Conservation (phyloP, 768 basidiomycete genomes). For the Serendipita indica region DNA sequence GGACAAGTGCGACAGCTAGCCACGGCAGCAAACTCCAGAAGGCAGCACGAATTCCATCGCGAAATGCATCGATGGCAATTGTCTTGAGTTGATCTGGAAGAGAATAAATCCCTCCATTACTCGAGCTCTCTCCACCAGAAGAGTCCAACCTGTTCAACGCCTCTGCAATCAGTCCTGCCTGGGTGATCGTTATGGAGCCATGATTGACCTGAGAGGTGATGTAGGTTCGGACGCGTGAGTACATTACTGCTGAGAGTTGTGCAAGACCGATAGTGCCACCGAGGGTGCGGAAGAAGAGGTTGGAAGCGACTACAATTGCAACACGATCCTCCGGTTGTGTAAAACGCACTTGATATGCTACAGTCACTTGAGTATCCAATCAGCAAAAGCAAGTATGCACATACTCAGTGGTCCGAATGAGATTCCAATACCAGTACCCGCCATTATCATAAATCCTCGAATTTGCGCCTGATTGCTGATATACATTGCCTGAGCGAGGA, state of each 20-base stretch:
- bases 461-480: slow-evolving; percentile 23
- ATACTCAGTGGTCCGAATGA: slow-evolving; percentile 24
- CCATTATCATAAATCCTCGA: slow-evolving; percentile 32
- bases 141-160: slow-evolving; percentile 21
- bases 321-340: slow-evolving; percentile 27
- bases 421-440: slow-evolving; percentile 32
- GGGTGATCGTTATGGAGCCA: slow-evolving; percentile 21
- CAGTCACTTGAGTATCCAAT: background rate
- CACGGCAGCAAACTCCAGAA: slow-evolving; percentile 39
- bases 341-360: slow-evolving; percentile 32
- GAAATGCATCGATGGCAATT: slow-evolving; percentile 29
- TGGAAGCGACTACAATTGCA: slow-evolving; percentile 31
- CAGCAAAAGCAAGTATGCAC: background rate
- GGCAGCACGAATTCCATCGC: slow-evolving; percentile 27
- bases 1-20: slow-evolving; percentile 25
- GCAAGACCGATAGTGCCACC: slow-evolving; percentile 43
- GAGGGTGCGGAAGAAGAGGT: slow-evolving; percentile 33
- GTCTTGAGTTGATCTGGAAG: slow-evolving; percentile 26
- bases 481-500: slow-evolving; percentile 31
- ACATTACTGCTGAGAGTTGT: slow-evolving; percentile 36
- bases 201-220: slow-evolving; percentile 20
- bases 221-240: slow-evolving; percentile 27
- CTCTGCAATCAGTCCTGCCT: slow-evolving; percentile 19
- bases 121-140: slow-evolving; percentile 24
- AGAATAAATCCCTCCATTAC: slow-evolving; percentile 24